Base-by-base conservation (phyloP, 106 monocot genomes). In the Dendrobium nobile region DNA sequence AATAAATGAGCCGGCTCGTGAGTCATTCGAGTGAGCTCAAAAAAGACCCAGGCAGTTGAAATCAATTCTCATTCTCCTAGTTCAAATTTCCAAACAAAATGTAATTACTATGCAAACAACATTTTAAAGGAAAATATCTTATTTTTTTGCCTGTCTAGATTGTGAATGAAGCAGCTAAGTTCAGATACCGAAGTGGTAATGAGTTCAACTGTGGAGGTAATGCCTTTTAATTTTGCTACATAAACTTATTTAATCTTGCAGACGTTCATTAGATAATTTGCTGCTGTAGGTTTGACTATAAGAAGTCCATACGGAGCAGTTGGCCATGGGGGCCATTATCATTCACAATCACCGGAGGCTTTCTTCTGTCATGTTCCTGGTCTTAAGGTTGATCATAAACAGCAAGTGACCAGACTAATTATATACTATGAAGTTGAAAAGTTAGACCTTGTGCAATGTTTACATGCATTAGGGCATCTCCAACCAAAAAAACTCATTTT, bases 351-450 rank as follows among this genome's bases (percentile, higher is more conserved):
- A 56, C 95, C 98, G 64, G 98, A 99, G 75, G 80, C 98, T 55
- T 99, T 99, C 87, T 99, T 99, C 83, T 99, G 98, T 85, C 98
- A 99, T 82, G 95, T 95, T 83, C 98, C 98, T 83, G 98, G 98
- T 67, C 88, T 99, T 37, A 99, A 99, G 98, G 98, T 99, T 78
- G 20, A 59, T 10, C 22, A 65, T 26, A 65, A 22, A 20, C 7
- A 26, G 24, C n/a, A 65, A 26, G 8, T 10, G 9, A 6, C 64
- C n/a, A 22, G 64, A 65, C 64, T 65, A 65, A 24, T 65, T 65
- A 26, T 26, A 26, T 26, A 65, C 22, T 24, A 26, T 65, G 8
- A 65, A 65, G 64, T 65, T 65, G 43, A 75, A 75, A 37, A 44
- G 19, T 42, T 13, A n/a, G 9, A 75, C 1, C 5, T 8, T 22